phyloP scores from a whole-genome alignment of 2,329 filamentous ascomycete genomes.

The Apiospora saccharicola region DNA sequence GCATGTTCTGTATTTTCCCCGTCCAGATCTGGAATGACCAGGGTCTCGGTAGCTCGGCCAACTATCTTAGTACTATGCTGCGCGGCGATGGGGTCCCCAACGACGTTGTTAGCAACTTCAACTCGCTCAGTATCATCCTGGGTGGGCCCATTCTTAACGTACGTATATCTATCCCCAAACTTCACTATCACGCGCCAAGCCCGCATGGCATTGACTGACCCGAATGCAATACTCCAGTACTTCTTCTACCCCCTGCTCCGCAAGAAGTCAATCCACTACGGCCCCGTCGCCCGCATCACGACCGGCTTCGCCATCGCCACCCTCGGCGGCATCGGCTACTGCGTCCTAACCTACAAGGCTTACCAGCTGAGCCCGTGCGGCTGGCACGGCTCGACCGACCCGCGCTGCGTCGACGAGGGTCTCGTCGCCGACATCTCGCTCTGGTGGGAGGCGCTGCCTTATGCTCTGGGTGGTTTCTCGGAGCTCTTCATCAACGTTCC shows the following conservation, averaged over 20 bases:
- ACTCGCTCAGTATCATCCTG: conserved; percentile 56
- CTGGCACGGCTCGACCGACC: conserved; percentile 44
- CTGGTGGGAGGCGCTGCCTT: conserved; percentile 64
- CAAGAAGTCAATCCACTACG: conserved; percentile 49
- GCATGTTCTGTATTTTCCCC: conserved; percentile 64
- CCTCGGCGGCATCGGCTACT: conserved; percentile 52
- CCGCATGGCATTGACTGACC: too few relatives aligned
- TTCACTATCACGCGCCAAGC: too few relatives aligned
- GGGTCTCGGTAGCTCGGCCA: conserved; percentile 59
- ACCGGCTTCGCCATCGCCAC: conserved; percentile 59
- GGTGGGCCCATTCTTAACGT: conserved; percentile 54
- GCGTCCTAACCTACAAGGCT: conserved; percentile 49
- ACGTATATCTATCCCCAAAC: too few relatives aligned
- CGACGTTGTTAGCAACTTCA: conserved; percentile 58
- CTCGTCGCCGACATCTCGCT: conserved; percentile 55
- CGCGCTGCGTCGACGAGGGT: conserved; percentile 42
- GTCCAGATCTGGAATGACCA: conserved; percentile 53
- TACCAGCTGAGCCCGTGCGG: conserved; percentile 52
- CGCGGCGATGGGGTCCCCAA: conserved; percentile 58
- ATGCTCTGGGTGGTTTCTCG: conserved; percentile 58
- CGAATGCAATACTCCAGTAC: conserved; percentile 34
- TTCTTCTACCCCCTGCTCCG: conserved; percentile 55
- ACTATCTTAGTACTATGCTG: conserved; percentile 56
- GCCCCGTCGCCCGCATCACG: conserved; percentile 56
- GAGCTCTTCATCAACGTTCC: conserved; percentile 61